Conservation (phyloP, 371 early-diverging fungal species). For the Apophysomyces trapeziformis region DNA sequence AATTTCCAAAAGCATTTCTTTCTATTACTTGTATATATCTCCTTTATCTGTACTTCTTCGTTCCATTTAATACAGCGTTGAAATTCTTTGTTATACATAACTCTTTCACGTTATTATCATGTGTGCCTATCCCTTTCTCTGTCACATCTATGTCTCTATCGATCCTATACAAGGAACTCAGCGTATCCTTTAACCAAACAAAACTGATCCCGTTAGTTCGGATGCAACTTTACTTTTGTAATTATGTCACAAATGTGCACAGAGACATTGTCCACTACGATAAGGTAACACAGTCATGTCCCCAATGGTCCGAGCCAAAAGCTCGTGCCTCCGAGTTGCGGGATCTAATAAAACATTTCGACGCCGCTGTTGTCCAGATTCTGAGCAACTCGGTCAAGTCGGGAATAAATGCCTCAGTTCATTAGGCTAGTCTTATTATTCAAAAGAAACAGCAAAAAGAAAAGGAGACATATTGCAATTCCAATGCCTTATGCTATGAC, state of each 20-base stretch:
- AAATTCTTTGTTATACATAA: no score
- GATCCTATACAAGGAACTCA: neutral
- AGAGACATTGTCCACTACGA: slow-evolving; percentile 3
- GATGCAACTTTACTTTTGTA: neutral
- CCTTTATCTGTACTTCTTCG: no score
- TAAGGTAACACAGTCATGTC: neutral
- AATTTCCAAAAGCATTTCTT: no score
- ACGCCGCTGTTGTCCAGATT: neutral
- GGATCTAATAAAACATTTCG: slow-evolving; percentile 4
- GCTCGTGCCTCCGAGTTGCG: slow-evolving; percentile 8
- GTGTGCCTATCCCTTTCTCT: neutral
- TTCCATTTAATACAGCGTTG: no score
- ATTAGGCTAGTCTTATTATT: neutral
- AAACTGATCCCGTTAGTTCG: neutral
- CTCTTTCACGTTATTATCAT: no score
- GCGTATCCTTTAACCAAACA: neutral
- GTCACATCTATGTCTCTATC: neutral
- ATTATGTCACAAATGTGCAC: slow-evolving; percentile 2
- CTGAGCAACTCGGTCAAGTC: slow-evolving; percentile 6
- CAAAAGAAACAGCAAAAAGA: neutral
- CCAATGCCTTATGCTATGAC: no score
- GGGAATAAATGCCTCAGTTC: neutral
- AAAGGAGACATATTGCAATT: neutral
- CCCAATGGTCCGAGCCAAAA: slow-evolving; percentile 4
- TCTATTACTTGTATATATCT: no score